Conservation (phyloP, 345 rosid genomes). For the Eucalyptus viminalis region DNA sequence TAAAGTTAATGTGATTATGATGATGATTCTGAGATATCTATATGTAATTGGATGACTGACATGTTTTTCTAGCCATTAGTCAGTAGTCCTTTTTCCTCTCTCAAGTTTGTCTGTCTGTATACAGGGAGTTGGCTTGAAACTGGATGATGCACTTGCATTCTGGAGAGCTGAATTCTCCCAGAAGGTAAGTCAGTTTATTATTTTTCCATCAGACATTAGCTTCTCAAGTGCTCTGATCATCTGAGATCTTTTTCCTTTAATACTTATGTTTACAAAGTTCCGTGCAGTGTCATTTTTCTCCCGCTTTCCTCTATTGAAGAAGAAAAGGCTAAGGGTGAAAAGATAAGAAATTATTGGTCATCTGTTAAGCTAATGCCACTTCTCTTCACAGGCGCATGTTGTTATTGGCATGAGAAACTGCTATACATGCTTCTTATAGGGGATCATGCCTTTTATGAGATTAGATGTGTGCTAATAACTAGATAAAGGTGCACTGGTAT, state of each 20-base stretch:
- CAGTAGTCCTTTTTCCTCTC: background rate
- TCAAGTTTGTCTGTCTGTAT: background rate
- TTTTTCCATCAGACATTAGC: background rate
- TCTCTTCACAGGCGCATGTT: background rate
- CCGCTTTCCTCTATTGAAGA: background rate
- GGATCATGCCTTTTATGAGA: background rate
- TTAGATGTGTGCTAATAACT: background rate
- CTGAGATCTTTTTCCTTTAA: background rate
- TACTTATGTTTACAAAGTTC: background rate
- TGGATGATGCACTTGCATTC: slow-evolving; percentile 91
- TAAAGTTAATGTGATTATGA: background rate
- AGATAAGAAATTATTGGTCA: background rate
- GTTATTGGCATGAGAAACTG: background rate
- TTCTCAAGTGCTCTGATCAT: background rate
- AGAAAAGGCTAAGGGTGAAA: background rate
- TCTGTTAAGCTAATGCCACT: background rate
- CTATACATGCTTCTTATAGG: background rate
- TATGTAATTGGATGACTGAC: background rate
- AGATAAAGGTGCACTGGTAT: background rate
- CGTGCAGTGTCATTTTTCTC: background rate
- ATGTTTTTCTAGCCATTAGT: background rate
- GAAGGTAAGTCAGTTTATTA: slow-evolving; percentile 33
- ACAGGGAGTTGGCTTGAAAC: slow-evolving; percentile 83
- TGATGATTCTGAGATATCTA: background rate
- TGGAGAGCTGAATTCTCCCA: slow-evolving; percentile 89